phyloP scores from a whole-genome alignment of 1,284 basidiomycete genomes.

The Heterobasidion occidentale region DNA sequence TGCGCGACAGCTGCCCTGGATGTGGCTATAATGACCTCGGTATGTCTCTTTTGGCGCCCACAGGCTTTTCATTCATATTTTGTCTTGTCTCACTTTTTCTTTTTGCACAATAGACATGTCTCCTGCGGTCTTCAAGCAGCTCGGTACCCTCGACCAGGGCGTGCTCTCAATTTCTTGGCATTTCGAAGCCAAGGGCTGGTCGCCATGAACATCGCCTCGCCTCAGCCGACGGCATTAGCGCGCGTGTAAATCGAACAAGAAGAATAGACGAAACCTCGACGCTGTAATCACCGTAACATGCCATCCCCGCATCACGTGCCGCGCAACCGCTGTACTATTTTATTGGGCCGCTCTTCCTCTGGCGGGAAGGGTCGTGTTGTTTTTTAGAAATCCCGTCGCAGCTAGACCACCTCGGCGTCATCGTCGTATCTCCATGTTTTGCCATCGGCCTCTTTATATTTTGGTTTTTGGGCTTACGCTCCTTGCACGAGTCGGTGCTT shows the following conservation, averaged over 20 bases:
- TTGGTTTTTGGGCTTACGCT: neutral
- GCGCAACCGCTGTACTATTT: neutral
- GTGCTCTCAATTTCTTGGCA: constrained; percentile 43
- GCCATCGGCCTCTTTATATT: no score
- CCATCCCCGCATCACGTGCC: no score
- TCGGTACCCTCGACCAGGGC: constrained; percentile 27
- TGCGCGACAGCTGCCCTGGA: constrained; percentile 27
- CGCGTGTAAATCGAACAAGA: no score
- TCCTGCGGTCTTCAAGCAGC: constrained; percentile 33
- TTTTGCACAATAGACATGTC: constrained; percentile 43
- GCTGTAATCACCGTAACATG: no score
- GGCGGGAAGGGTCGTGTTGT: constrained; percentile 1
- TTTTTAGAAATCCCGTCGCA: neutral
- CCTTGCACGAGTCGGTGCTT: neutral
- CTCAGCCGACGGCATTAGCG: no score
- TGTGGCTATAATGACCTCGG: constrained; percentile 26
- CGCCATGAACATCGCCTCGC: neutral
- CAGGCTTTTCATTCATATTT: neutral
- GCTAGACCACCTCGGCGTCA: neutral
- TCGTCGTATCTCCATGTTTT: no score
- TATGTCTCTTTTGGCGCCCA: constrained; percentile 12
- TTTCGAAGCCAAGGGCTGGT: constrained; percentile 24
- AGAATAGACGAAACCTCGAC: no score
- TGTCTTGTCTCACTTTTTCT: neutral
- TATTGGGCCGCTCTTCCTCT: neutral